phyloP scores from a whole-genome alignment of 148 eudicot genomes.

The Amaranthus cruentus region DNA sequence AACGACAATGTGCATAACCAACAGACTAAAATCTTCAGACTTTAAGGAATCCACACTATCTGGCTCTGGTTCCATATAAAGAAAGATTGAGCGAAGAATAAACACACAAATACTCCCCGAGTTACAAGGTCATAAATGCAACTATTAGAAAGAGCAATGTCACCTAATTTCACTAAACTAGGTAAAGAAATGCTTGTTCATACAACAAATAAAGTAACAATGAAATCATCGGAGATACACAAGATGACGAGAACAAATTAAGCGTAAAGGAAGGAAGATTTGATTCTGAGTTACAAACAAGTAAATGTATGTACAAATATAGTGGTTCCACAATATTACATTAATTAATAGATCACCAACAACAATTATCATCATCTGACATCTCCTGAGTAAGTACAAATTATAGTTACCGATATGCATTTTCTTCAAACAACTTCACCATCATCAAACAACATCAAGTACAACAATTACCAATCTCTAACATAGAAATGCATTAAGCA shows the following conservation, averaged over 20 bases:
- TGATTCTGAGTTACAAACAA: not conserved
- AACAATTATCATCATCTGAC: not conserved
- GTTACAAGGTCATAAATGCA: not conserved
- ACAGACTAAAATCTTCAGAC: not conserved
- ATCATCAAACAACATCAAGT: not conserved
- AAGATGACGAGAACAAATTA: not conserved
- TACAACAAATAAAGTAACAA: too few species aligned
- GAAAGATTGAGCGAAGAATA: not conserved
- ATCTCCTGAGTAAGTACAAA: not conserved
- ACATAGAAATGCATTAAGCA: not conserved
- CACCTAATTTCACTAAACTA: too few species aligned
- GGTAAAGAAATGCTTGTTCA: too few species aligned
- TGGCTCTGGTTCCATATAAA: not conserved
- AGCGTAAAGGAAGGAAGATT: not conserved
- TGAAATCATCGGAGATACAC: too few species aligned
- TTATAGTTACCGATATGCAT: not conserved
- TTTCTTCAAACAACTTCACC: not conserved
- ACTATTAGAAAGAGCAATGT: not conserved
- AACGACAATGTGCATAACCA: too few species aligned
- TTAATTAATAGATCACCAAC: constrained; percentile 1
- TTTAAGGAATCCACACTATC: not conserved
- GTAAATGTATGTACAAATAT: not conserved
- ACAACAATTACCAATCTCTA: not conserved
- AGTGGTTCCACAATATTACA: not conserved
- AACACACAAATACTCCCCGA: not conserved